These are phyloP conservation scores for Termitomyces sp. DNA, from an alignment of 768 basidiomycete genomes.

Conservation along the genomic window DNA sequence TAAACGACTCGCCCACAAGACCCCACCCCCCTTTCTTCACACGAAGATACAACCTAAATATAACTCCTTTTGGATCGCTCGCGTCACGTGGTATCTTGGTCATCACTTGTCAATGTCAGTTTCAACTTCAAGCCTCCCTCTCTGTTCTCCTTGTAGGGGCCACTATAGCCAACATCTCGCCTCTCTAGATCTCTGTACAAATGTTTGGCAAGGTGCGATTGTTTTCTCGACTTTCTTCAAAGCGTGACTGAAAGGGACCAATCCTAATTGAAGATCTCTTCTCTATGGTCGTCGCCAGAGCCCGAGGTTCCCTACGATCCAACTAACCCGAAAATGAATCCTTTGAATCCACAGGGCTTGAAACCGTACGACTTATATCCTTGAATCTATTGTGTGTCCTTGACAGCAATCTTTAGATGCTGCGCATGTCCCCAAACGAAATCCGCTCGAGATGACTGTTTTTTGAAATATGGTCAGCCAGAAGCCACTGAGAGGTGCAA, in stretches of 20 bases:
- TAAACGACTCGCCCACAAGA: too few species aligned
- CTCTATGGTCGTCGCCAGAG: constrained; percentile 48
- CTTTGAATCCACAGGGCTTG: constrained; percentile 88
- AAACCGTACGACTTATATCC: constrained; percentile 70
- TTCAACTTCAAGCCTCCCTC: too few species aligned
- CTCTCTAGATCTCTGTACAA: neutral
- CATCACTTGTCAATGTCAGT: neutral
- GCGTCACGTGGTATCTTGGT: neutral
- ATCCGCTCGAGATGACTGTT: constrained; percentile 90
- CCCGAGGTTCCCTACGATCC: constrained; percentile 56
- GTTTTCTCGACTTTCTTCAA: neutral
- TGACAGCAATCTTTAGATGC: constrained; percentile 52
- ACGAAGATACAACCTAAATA: too few species aligned
- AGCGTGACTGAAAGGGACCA: neutral
- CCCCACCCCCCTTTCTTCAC: too few species aligned
- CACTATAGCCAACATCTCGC: too few species aligned
- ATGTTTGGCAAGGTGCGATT: constrained; percentile 43
- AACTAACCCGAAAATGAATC: constrained; percentile 78
- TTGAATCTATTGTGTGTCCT: neutral
- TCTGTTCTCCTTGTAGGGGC: too few species aligned
- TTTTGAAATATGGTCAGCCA: constrained; percentile 65
- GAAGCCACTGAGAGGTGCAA: constrained; percentile 78
- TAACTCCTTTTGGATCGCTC: neutral
- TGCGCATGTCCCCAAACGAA: constrained; percentile 97
- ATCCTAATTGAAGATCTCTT: constrained; percentile 35